Evolutionary conservation across 495 filamentous ascomycete genomes (phyloP), one percentile per base, ranked within the genome.

Genomic region (Daldinia childiae): DNA sequence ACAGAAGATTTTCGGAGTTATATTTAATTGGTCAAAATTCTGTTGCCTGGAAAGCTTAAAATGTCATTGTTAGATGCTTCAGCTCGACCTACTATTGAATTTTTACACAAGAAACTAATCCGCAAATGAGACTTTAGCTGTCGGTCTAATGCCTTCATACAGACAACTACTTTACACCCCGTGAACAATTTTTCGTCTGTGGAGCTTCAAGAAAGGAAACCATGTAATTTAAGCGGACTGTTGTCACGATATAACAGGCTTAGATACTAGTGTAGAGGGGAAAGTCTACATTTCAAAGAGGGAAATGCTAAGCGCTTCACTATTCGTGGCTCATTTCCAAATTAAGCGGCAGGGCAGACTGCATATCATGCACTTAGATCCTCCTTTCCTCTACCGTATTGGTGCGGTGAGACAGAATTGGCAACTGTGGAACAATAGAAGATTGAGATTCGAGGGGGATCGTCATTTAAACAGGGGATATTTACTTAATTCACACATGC

Each of bases 361-460:
- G 26, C 51, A 29, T 54, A 54, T 30, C 51, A 54, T 54, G 26
- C 48, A 51, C 24, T 15, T 55, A 9, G 30, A 38, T 57, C 54
- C 29, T 57, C 54, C 54, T 34, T 32, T 57, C 54, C n/a, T 34
- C 15, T 30, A 38, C n/a, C 29, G 54, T 54, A 41, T 64, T 68
- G 32, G 60, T 64, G 57, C 48, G 51, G 38, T 62, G 64, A 60
- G 60, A 72, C 64, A 51, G 27, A 24, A 65, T 45, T 54, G 14
- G 50, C 15, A 43, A 41, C 14, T 45, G 58, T 58, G 63, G 62
- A 71, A 71, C 58, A 66, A 62, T 52, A 21, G 32, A 61, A 62
- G 62, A 63, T 66, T 38, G 58, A 58, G 57, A 61, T 32, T 57
- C 24, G 39, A 57, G n/a, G 7, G 57, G 50, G 19, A 54, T 36